Evolutionary conservation across 371 early-diverging fungal genomes (phyloP), one percentile per base, ranked within the genome.

Genomic region (Cokeromyces recurvatus): DNA sequence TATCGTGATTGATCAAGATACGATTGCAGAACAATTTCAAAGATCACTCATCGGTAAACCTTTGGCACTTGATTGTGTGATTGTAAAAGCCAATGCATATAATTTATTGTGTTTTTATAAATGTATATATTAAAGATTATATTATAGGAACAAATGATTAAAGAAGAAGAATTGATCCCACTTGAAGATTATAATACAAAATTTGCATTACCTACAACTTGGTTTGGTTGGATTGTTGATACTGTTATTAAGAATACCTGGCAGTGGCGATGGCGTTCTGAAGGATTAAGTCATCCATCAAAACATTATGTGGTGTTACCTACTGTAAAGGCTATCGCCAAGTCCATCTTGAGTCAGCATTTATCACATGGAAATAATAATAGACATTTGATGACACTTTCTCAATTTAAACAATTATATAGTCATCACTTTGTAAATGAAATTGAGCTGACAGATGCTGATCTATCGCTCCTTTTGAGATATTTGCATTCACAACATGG

Each of bases 401-500:
- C 55, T 10, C 62, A 66, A n/a, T 71, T 75, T 49, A 64, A 54
- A 17, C 12, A 48, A 17, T 39, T 24, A 2, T 67, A 67, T 40
- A 48, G 55, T 0, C 42, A 53, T 8, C 37, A 47, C n/a, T 50
- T 59, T 43, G 38, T 52, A 3, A 46, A 57, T n/a, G 48, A 48
- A 21, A 19, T 53, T 10, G 27, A 44, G 11, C 37, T 75, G 43
- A 71, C 68, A 1, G 63, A 75, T n/a, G 46, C 19, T 0, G 75
- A 75, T 50, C 40, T 68, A 6, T 53, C 45, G 32, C 36, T 69
- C 12, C 4, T 75, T 1, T 32, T 75, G 5, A 41, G 44, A 10
- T 75, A 71, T 40, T 37, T 75, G 22, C 41, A 57, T 27, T 41
- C 45, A 2, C 46, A 62, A 23, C 48, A 57, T 15, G 70, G 68